Base-by-base conservation (phyloP, 495 filamentous ascomycete species). In the Penicillium paxilli region DNA sequence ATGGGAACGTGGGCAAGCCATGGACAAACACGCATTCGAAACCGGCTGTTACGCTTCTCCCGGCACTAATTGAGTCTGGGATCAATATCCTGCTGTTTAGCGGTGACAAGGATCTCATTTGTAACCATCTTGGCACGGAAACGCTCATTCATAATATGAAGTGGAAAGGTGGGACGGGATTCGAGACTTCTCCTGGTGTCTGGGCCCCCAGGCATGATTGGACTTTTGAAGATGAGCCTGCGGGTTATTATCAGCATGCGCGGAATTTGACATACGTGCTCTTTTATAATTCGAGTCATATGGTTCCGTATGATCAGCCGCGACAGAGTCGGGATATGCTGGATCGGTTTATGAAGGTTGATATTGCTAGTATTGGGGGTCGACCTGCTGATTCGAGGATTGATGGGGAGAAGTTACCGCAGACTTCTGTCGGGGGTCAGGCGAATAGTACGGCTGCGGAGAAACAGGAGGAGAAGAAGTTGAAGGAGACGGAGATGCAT, bases 101-200 rank as follows among this genome's bases (percentile, higher is more conserved):
- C 17, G 94, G 94, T 51, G 89, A 94, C 57, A 82, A 93, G 62
- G 94, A 98, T 65, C 73, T 97, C 9, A 98, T 98, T 57, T 98
- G 94, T 78, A 98, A 98, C 67, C 92, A 98, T 67, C 76, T 98
- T 16, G 94, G 94, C 44, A 98, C 94, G 2, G 94, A 98, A 65
- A 82, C 87, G 23, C 67, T 97, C 42, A 96, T 98, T 66, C 83
- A 88, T 68, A 91, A 90, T 71, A 87, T 98, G 84, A 75, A 88
- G 58, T 98, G 91, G 90, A 91, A 89, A 63, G 90, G 87, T 28
- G 92, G 86, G 17, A 91, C 84, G 41, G 94, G 94, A 23, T 96
- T 98, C 60, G 93, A 98, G 62, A 77, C 91, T 5, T 86, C 88
- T 1, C 90, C 91, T 0, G 95, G 95, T 3, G 90, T 88, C 17